These are phyloP conservation scores for Candida endomychidarum DNA, from an alignment of 805 yeast species.

Conservation along the genomic window DNA sequence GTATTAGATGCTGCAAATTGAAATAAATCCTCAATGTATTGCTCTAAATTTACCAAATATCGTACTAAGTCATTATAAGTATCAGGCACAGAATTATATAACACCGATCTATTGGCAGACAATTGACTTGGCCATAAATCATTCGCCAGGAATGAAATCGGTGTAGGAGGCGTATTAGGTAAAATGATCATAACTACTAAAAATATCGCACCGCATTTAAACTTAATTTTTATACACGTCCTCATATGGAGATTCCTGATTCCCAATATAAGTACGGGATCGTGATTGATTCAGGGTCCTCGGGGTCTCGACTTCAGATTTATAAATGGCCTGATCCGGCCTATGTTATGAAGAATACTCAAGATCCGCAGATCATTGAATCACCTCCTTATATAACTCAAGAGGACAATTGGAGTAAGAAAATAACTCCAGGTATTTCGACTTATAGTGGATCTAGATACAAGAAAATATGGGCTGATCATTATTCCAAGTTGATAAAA, in stretches of 20 bases:
- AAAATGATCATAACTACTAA: constrained; percentile 14
- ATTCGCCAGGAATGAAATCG: constrained; percentile 1
- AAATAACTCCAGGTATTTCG: constrained; percentile 84
- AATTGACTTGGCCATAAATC: constrained; percentile 8
- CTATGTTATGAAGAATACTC: constrained; percentile 14
- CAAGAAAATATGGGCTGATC: constrained; percentile 64
- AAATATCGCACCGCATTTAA: too few relatives aligned
- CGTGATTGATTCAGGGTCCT: constrained; percentile 92
- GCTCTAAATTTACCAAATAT: constrained; percentile 33
- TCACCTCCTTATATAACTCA: constrained; percentile 71
- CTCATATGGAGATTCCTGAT: constrained; percentile 15
- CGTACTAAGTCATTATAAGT: constrained; percentile 21
- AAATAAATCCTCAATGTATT: constrained; percentile 31
- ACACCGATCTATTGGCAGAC: constrained; percentile 9
- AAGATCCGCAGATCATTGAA: constrained; percentile 35
- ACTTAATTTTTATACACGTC: too few relatives aligned
- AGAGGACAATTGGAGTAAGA: constrained; percentile 65
- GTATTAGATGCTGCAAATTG: constrained; percentile 9
- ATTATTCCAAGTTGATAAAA: constrained; percentile 61
- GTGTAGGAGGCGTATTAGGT: constrained; percentile 16
- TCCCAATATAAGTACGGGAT: constrained; percentile 61
- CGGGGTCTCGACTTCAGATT: constrained; percentile 86
- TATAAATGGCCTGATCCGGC: constrained; percentile 70
- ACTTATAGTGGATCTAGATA: constrained; percentile 50
- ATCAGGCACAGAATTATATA: constrained; percentile 11